Percentiles rank a stretch among this genome's conserved stretches.
These are phyloP conservation scores for Monilinia fructigena DNA, from an alignment of 2,329 filamentous ascomycete genomes.

Conservation along the genomic window DNA sequence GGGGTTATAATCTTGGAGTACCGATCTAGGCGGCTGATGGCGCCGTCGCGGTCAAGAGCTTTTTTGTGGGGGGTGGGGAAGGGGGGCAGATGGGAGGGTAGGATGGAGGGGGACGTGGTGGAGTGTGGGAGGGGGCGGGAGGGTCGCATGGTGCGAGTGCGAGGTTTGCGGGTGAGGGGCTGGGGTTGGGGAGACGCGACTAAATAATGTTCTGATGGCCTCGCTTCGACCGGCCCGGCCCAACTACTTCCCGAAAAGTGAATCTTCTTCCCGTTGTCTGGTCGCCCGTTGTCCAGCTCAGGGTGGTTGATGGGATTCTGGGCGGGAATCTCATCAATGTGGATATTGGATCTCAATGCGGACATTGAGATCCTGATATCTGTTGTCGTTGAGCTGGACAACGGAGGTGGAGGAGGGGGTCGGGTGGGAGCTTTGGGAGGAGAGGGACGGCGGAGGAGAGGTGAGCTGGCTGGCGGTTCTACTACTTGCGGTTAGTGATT, in stretches of 20 bases:
- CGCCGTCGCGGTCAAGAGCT: not conserved
- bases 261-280: not conserved
- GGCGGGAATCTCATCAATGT: not conserved
- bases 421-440: not conserved
- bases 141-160: not conserved
- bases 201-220: not conserved
- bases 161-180: not conserved
- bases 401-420: not conserved
- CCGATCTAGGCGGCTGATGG: constrained; percentile 2
- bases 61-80: not conserved
- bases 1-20: not conserved
- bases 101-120: not conserved
- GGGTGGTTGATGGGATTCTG: not conserved
- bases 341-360: not conserved
- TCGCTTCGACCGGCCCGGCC: not conserved
- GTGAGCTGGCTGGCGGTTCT: not conserved
- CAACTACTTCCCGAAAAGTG: not conserved
- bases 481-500: not conserved
- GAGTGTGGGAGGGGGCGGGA: not conserved
- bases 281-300: not conserved
- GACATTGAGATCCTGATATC: not conserved
- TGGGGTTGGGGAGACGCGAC: too few relatives aligned
- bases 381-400: too few relatives aligned
- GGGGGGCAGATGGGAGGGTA: not conserved
- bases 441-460: not conserved